phyloP scores from a whole-genome alignment of 768 basidiomycete genomes.

The Lentinula sp. region DNA sequence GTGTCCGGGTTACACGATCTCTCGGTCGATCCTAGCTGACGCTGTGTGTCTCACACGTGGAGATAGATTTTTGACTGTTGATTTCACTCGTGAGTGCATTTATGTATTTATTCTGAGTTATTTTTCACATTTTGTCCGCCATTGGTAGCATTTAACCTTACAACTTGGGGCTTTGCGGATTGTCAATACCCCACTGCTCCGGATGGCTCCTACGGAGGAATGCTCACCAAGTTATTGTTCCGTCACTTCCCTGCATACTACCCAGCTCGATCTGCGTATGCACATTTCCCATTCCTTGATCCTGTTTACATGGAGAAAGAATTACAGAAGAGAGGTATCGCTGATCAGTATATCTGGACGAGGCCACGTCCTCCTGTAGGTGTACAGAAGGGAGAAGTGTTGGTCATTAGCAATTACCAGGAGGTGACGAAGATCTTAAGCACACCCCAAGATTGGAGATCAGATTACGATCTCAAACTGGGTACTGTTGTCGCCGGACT shows the following conservation, averaged over 20 bases:
- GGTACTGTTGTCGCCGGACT: neutral
- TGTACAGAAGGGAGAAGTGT: neutral
- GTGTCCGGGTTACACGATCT: conserved; percentile 57
- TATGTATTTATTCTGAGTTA: neutral
- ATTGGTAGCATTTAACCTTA: conserved; percentile 33
- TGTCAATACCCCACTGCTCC: conserved; percentile 24
- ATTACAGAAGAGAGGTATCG: conserved; percentile 18
- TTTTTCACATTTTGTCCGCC: neutral
- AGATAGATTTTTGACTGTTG: conserved; percentile 46
- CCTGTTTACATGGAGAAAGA: conserved; percentile 38
- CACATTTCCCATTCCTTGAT: conserved; percentile 76
- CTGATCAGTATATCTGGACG: conserved; percentile 52
- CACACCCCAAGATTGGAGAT: conserved; percentile 18
- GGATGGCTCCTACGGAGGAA: conserved; percentile 73
- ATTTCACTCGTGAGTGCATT: conserved; percentile 39
- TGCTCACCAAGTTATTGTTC: conserved; percentile 70
- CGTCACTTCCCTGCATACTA: conserved; percentile 66
- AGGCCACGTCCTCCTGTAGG: conserved; percentile 31
- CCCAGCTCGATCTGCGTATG: conserved; percentile 58
- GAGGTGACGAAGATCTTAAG: conserved; percentile 29
- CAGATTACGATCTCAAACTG: conserved; percentile 17
- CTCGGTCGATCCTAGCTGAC: conserved; percentile 46
- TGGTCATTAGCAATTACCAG: conserved; percentile 22
- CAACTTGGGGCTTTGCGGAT: conserved; percentile 48
- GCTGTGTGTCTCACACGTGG: conserved; percentile 49